A percentile compares a stretch with the other conserved stretches of the same genome.
These are phyloP conservation scores for Cymbidium sinense DNA, from an alignment of 106 monocot species.

Conservation along the genomic window DNA sequence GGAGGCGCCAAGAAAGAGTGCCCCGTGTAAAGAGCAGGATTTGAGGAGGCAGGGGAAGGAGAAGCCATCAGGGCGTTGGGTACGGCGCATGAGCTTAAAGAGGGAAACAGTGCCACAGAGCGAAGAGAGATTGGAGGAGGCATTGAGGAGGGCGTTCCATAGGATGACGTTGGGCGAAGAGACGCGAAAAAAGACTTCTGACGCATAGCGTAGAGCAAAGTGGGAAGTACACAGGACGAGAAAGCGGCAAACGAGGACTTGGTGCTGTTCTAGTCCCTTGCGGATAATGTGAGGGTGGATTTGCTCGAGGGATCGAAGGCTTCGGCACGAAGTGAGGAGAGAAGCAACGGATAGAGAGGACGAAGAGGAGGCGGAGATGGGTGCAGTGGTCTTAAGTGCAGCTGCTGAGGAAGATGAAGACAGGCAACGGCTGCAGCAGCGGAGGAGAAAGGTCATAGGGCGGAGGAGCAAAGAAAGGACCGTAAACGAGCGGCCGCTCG, in stretches of 20 bases:
- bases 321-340: constrained; percentile 30
- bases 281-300: constrained; percentile 51
- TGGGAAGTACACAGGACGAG: constrained; percentile 42
- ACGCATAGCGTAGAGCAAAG: constrained; percentile 39
- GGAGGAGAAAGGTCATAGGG: constrained; percentile 3
- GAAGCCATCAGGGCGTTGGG: constrained; percentile 42
- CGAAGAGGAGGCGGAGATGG: constrained; percentile 10
- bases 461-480: not conserved
- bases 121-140: constrained; percentile 28
- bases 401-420: not conserved
- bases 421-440: not conserved
- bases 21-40: constrained; percentile 23
- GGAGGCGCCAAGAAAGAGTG: constrained; percentile 20
- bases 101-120: constrained; percentile 25
- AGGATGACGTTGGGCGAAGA: constrained; percentile 35
- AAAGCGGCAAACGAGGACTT: constrained; percentile 48
- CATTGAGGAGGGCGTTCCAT: constrained; percentile 59
- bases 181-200: constrained; percentile 29
- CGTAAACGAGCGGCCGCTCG: not conserved
- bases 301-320: constrained; percentile 24
- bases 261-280: constrained; percentile 48
- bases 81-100: constrained; percentile 30
- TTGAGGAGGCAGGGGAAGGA: constrained; percentile 61
- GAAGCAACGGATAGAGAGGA: constrained; percentile 21
- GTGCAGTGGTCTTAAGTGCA: not conserved